Evolutionary conservation across 1,284 basidiomycete species (phyloP), one percentile per base, ranked within the genome.

Genomic region (Irpex sp.): DNA sequence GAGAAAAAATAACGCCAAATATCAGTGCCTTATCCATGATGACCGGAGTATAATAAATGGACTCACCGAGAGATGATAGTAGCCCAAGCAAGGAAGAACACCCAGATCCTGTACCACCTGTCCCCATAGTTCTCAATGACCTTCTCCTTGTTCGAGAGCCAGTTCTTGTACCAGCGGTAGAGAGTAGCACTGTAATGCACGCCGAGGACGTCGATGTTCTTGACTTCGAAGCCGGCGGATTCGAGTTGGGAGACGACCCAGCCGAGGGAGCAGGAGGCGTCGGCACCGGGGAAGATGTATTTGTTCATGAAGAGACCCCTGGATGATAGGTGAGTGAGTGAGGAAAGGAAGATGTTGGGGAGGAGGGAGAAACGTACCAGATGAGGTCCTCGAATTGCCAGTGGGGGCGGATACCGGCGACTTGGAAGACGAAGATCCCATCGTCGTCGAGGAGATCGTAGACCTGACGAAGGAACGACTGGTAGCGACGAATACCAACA

Each of bases 361-460:
- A 13, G 27, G 13, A 54, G 38, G 44, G 20, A 5, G 42, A 18
- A 66, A 64, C 76, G 77, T 32, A 89, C 97, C 98, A 99, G 81
- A 97, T 93, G 74, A 99, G 91, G 82, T 99, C 98, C 86, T 99
- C 98, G 77, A 94, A 99, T 82, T 99, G 98, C 98, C 98, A 99
- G 59, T 88, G 83, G 7, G 97, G 97, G 63, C 98, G 93, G 75
- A 99, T 87, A 75, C 98, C 98, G 68, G 98, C 96, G 32, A 99
- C 98, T 85, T 99, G 98, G 86, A 98, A 91, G 70, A 99, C 94
- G 78, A 99, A 95, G 74, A 94, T 90, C 67, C 98, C 98, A 76
- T 99, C 95, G 83, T 99, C 98, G 74, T 97, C 94, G 73, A 99
- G 88, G 42, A 99, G 88, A 78, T 98, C 90, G 83, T 99, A 99